These are phyloP conservation scores for Wickerhamiella kurtzmanii DNA, from an alignment of 805 yeast species.

Conservation along the genomic window DNA sequence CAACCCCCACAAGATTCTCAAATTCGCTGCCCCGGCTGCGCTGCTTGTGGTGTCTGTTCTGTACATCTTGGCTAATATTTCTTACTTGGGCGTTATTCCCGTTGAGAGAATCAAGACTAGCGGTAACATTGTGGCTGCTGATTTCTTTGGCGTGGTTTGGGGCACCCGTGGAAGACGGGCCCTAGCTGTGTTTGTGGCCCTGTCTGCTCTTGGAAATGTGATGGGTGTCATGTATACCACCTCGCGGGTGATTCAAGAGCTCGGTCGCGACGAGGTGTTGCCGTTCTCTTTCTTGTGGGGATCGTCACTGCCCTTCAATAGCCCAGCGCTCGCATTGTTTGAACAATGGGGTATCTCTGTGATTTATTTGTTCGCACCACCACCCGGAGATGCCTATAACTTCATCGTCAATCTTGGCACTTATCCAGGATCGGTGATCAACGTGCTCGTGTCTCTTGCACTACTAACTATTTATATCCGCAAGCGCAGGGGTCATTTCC, in stretches of 20 bases:
- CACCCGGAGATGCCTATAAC: constrained; percentile 80
- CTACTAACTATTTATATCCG: constrained; percentile 41
- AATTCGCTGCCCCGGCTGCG: constrained; percentile 63
- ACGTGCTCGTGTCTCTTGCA: constrained; percentile 50
- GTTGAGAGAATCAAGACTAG: constrained; percentile 37
- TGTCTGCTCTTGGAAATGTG: constrained; percentile 72
- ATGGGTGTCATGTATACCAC: constrained; percentile 69
- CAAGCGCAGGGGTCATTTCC: neutral
- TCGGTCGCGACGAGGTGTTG: constrained; percentile 69
- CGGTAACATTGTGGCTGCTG: constrained; percentile 61
- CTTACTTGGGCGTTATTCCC: constrained; percentile 42
- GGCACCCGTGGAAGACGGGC: constrained; percentile 59
- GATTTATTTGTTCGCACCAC: constrained; percentile 63
- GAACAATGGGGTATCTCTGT: constrained; percentile 69
- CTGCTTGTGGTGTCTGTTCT: constrained; percentile 45
- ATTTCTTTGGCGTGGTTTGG: constrained; percentile 59
- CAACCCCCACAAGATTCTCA: constrained; percentile 57
- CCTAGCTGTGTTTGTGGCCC: constrained; percentile 64
- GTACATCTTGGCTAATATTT: constrained; percentile 64
- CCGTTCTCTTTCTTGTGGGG: constrained; percentile 67
- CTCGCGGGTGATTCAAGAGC: constrained; percentile 65
- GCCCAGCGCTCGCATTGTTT: constrained; percentile 60
- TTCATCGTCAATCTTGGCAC: constrained; percentile 67
- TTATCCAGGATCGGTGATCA: constrained; percentile 68
- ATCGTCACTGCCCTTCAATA: constrained; percentile 52